phyloP scores from a whole-genome alignment of 176 grass and related monocot species.

The Elaeis guineensis region DNA sequence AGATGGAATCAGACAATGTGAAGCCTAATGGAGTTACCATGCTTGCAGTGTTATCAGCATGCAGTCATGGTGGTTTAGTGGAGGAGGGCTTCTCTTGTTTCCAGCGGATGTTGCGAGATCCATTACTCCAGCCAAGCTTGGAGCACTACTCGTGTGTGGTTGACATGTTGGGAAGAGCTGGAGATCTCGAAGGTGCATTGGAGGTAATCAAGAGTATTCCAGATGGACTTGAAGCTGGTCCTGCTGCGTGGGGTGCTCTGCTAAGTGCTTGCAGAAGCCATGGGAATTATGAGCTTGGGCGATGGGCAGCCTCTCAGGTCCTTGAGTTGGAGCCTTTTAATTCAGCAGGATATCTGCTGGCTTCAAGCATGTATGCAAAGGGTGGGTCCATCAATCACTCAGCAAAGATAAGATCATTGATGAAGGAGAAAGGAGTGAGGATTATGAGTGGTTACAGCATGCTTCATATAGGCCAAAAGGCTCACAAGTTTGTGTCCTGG shows the following conservation, averaged over 20 bases:
- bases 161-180: slow-evolving; percentile 44
- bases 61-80: slow-evolving; percentile 44
- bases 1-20: slow-evolving; percentile 23
- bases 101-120: slow-evolving; percentile 21
- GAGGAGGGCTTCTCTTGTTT: slow-evolving; percentile 30
- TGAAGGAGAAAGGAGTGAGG: slow-evolving; percentile 36
- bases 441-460: slow-evolving; percentile 28
- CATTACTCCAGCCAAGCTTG: slow-evolving; percentile 6
- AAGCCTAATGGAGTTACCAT: slow-evolving; percentile 32
- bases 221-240: background rate
- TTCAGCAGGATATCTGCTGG: slow-evolving; percentile 37
- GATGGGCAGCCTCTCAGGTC: slow-evolving; percentile 20
- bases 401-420: slow-evolving; percentile 5
- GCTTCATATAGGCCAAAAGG: slow-evolving; percentile 10
- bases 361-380: slow-evolving; percentile 10
- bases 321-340: slow-evolving; percentile 47
- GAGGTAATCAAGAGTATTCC: slow-evolving; percentile 23
- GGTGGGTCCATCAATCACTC: slow-evolving; percentile 1
- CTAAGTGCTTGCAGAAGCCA: slow-evolving; percentile 39
- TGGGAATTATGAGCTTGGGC: slow-evolving; percentile 4
- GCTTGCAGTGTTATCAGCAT: slow-evolving; percentile 33
- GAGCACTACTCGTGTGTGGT: slow-evolving; percentile 39
- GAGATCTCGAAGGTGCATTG: slow-evolving; percentile 26
- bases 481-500: slow-evolving; percentile 37
- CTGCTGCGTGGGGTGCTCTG: slow-evolving; percentile 43